These are phyloP conservation scores for Chondrus crispus DNA, from an alignment of 23 red algal genomes.

Conservation along the genomic window DNA sequence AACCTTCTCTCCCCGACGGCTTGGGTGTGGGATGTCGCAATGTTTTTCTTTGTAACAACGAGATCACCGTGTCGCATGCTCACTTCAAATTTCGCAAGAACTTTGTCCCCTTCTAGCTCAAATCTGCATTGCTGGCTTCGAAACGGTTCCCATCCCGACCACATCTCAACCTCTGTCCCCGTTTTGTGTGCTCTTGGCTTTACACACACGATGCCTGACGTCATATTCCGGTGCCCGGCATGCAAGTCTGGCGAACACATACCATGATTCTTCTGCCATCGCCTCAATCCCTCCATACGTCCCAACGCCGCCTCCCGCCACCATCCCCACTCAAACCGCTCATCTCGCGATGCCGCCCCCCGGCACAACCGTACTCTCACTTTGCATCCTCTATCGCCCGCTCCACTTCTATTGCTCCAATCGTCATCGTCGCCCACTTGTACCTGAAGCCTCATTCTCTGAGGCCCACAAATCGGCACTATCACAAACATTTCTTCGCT, in stretches of 20 bases:
- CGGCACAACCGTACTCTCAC: too few relatives aligned
- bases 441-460: neutral
- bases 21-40: neutral
- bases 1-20: neutral
- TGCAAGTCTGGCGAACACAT: neutral
- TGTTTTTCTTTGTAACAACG: neutral
- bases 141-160: neutral
- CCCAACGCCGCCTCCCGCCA: neutral
- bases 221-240: too few relatives aligned
- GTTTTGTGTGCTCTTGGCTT: too few relatives aligned
- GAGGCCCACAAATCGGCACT: neutral
- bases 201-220: too few relatives aligned
- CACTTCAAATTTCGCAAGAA: neutral
- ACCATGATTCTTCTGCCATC: neutral
- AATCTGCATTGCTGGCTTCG: neutral
- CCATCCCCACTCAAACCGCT: slow-evolving; percentile 4
- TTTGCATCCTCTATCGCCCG: neutral
- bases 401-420: neutral
- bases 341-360: too few relatives aligned
- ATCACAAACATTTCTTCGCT: neutral
- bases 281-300: neutral
- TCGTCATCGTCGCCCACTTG: neutral
- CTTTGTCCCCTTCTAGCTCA: neutral
- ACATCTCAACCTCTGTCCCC: neutral
- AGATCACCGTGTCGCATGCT: neutral